Percentiles rank a stretch among this genome's conserved stretches.
Evolutionary conservation across 495 filamentous ascomycete genomes (phyloP).

Genomic region (Barbatosphaeria neglecta): DNA sequence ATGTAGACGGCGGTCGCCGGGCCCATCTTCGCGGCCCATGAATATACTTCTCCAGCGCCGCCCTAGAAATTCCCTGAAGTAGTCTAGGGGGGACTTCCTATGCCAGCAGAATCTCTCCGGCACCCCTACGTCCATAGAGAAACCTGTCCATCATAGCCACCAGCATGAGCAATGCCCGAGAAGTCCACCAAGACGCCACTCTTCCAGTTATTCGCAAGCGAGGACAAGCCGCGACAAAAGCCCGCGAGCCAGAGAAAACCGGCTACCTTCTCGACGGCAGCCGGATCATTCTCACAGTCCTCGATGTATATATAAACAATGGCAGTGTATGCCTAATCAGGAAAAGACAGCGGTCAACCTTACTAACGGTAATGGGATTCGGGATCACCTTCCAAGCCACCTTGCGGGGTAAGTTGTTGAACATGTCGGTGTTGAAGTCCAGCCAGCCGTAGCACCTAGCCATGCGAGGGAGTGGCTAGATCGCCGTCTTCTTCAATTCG

Average conservation of each 20-base stretch:
- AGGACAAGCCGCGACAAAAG: neutral
- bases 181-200: constrained; percentile 2
- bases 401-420: neutral
- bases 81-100: too few relatives aligned
- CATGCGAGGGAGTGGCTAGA: neutral
- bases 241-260: constrained; percentile 1
- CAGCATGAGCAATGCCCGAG: neutral
- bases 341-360: neutral
- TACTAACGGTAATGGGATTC: neutral
- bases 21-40: too few relatives aligned
- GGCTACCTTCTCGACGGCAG: neutral
- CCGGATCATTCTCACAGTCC: neutral
- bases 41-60: too few relatives aligned
- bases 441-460: constrained; percentile 1
- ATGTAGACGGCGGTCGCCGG: too few relatives aligned
- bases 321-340: neutral
- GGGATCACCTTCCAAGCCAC: neutral
- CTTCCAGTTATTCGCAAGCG: constrained; percentile 1
- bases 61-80: too few relatives aligned
- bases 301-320: neutral
- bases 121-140: too few relatives aligned
- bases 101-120: too few relatives aligned
- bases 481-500: neutral
- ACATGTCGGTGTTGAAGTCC: neutral
- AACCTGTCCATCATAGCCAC: too few relatives aligned